Evolutionary conservation across 495 filamentous ascomycete species (phyloP).

Genomic region (Penicillium antarcticum): DNA sequence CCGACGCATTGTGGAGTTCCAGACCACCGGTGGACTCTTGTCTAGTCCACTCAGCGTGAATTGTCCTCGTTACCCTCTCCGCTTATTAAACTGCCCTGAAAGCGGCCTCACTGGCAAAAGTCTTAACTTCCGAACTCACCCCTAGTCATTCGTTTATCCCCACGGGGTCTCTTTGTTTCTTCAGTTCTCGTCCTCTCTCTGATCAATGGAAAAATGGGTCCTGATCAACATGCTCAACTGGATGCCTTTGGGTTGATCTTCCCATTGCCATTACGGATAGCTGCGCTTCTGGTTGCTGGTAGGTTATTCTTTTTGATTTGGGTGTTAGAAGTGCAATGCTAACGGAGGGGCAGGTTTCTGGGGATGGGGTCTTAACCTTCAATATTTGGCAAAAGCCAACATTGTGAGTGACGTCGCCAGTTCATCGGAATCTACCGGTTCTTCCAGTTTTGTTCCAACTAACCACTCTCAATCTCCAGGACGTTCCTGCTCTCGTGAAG

Average conservation of each 20-base stretch:
- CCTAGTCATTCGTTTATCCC: constrained; percentile 40
- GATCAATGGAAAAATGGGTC: constrained; percentile 66
- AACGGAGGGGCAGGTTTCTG: constrained; percentile 62
- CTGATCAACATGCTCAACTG: constrained; percentile 73
- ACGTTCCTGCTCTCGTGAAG: constrained; percentile 74
- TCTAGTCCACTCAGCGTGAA: constrained; percentile 9
- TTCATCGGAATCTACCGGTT: background rate
- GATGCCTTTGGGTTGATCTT: constrained; percentile 82
- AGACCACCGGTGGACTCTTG: constrained; percentile 1
- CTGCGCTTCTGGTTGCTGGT: constrained; percentile 78
- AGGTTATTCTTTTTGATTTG: constrained; percentile 13
- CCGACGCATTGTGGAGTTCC: constrained; percentile 12
- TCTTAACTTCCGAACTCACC: constrained; percentile 29
- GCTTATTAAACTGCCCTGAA: constrained; percentile 23
- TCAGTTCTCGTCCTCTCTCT: constrained; percentile 6
- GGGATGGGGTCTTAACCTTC: constrained; percentile 86
- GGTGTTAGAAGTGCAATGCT: background rate
- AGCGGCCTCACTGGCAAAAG: constrained; percentile 21
- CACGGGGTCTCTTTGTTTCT: constrained; percentile 8
- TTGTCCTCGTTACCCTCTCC: constrained; percentile 6
- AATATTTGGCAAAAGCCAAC: constrained; percentile 67
- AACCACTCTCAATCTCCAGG: constrained; percentile 37
- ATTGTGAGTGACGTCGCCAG: constrained; percentile 53
- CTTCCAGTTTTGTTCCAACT: background rate
- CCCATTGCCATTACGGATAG: constrained; percentile 82